Percentiles rank a stretch among this genome's conserved stretches.
Evolutionary conservation across 345 rosid species (phyloP).

Genomic region (Abelmoschus esculentus): DNA sequence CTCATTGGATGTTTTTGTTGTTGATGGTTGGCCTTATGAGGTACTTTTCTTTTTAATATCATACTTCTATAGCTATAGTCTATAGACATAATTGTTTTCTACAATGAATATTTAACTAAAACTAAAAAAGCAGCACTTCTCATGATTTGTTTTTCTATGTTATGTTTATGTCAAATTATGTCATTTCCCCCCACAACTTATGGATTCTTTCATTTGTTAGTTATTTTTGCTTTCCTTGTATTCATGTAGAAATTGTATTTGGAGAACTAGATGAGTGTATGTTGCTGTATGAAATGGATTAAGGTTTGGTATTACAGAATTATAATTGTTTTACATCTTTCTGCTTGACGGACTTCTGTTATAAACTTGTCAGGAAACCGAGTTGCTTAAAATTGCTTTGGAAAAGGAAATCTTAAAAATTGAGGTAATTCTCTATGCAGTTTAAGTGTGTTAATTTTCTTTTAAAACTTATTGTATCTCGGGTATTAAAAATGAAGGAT

Average conservation of each 20-base stretch:
- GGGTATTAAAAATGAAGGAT: neutral
- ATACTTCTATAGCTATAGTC: neutral
- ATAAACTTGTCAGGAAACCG: conserved; percentile 56
- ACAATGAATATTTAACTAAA: neutral
- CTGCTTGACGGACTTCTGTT: conserved; percentile 22
- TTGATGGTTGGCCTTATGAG: conserved; percentile 99
- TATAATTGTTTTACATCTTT: conserved; percentile 1
- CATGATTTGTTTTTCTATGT: neutral
- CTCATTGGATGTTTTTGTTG: conserved; percentile 95
- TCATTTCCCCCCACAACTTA: neutral
- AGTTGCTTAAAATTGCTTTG: conserved; percentile 59
- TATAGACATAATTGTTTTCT: neutral
- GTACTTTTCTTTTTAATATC: conserved; percentile 25
- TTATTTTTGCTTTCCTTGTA: neutral
- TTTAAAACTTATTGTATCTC: neutral
- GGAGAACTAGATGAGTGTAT: neutral
- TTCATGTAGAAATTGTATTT: neutral
- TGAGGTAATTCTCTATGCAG: conserved; percentile 48
- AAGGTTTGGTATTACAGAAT: neutral
- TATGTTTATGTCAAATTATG: neutral
- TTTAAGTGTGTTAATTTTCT: neutral
- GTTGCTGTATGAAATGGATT: neutral
- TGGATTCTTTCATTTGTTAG: neutral
- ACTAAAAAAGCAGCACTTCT: neutral
- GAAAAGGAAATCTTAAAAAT: conserved; percentile 61